phyloP scores from a whole-genome alignment of 768 basidiomycete species.

The Imleria badia region DNA sequence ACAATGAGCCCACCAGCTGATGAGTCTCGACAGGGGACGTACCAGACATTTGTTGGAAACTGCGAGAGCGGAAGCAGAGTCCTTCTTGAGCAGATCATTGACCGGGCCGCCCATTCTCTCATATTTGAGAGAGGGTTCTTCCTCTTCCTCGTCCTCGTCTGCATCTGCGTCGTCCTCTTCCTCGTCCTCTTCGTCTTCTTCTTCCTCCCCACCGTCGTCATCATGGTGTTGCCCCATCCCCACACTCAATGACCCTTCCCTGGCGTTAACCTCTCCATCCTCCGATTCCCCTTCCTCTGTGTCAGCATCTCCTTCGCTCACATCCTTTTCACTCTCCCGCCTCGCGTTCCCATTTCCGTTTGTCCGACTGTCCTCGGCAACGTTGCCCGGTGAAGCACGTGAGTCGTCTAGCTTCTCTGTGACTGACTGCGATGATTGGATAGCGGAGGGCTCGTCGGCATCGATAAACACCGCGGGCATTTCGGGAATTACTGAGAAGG shows the following conservation, averaged over 20 bases:
- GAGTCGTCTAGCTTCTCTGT: constrained; percentile 3
- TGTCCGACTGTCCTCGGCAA: constrained; percentile 4
- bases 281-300: constrained; percentile 6
- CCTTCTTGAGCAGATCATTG: constrained; percentile 81
- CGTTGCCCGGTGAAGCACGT: background rate
- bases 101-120: constrained; percentile 72
- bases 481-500: background rate
- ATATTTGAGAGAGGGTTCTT: constrained; percentile 92
- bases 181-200: constrained; percentile 21
- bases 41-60: constrained; percentile 77
- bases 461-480: constrained; percentile 7
- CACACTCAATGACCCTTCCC: background rate
- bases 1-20: background rate
- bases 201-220: constrained; percentile 17
- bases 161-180: constrained; percentile 46
- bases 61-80: constrained; percentile 81
- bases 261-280: background rate
- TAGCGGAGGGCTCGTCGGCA: background rate
- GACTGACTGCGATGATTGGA: background rate
- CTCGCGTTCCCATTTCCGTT: constrained; percentile 19
- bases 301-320: constrained; percentile 5
- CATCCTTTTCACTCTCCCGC: background rate
- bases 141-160: constrained; percentile 74
- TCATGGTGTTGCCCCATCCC: background rate
- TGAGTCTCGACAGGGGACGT: constrained; percentile 4